Evolutionary conservation across 495 filamentous ascomycete species (phyloP).

Genomic region (Penicillium chermesinum): DNA sequence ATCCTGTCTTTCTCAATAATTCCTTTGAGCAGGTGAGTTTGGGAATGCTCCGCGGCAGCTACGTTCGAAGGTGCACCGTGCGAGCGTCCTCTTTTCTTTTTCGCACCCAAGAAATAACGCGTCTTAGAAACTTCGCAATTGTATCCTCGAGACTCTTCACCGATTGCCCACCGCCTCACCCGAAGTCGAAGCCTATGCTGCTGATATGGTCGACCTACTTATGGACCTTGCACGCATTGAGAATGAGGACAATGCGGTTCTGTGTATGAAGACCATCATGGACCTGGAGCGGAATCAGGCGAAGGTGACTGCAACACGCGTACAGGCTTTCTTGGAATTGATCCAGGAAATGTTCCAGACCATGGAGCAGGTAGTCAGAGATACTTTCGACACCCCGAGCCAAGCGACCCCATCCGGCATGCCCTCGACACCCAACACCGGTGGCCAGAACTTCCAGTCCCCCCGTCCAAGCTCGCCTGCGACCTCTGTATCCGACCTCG

Average conservation of each 20-base stretch:
- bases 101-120: conserved; percentile 7
- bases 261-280: conserved; percentile 97
- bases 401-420: conserved; percentile 60
- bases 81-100: too few species aligned
- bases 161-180: conserved; percentile 75
- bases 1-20: conserved; percentile 84
- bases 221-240: conserved; percentile 84
- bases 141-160: conserved; percentile 89
- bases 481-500: conserved; percentile 69
- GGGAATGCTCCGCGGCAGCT: too few species aligned
- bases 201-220: conserved; percentile 78
- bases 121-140: conserved; percentile 77
- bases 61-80: too few species aligned
- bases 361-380: conserved; percentile 87
- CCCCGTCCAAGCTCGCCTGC: conserved; percentile 87
- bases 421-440: conserved; percentile 72
- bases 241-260: conserved; percentile 96
- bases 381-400: conserved; percentile 77
- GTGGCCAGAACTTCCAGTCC: conserved; percentile 69
- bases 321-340: conserved; percentile 83
- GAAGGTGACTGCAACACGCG: conserved; percentile 69
- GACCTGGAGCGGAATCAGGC: conserved; percentile 90
- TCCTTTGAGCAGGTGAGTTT: conserved; percentile 70
- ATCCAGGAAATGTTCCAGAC: conserved; percentile 94
- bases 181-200: conserved; percentile 83